Evolutionary conservation across 2,329 filamentous ascomycete species (phyloP), one percentile per base, ranked within the genome.

Genomic region (Knufia fluminis): DNA sequence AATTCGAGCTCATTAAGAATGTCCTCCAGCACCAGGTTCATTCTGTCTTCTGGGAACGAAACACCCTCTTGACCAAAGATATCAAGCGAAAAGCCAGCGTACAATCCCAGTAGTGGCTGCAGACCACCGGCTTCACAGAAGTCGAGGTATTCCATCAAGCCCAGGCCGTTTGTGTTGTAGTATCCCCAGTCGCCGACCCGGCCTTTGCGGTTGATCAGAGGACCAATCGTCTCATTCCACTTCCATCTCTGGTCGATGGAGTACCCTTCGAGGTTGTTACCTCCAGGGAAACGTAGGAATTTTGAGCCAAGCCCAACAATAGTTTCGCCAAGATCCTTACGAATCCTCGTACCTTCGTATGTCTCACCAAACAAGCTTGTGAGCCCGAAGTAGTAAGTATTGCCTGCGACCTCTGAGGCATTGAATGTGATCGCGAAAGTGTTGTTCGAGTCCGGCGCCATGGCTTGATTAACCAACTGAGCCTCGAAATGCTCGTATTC

Each of bases 331-430:
- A 77, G 63, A 49, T 77, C 74, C 31, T 68, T 62, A 7, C 74
- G 66, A 36, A 76, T 60, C 6, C 6, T 12, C 12, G 26, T 28
- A 16, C 75, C 75, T 46, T 76, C 76, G 68, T 72, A 78, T 1
- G 75, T 78, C 3, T 74, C 73, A 1, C 73, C 73, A 61, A 77
- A 78, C 32, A 78, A 60, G 44, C 70, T 73, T 52, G 78, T 71
- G 16, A 78, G 60, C 51, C 73, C 71, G 61, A 78, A 76, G 56
- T 75, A 69, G 7, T 74, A 62, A 1, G 67, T 66, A 26, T 65
- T 65, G 4, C 62, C 63, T 4, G 63, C 61, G 17, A 66, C 62
- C 52, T 66, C 62, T 7, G 65, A 63, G 14, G 68, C 64, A 59
- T 76, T 71, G 28, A 75, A 73, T 2, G 71, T 75, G 44, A 78